Evolutionary conservation across 495 filamentous ascomycete genomes (phyloP), one percentile per base, ranked within the genome.

Genomic region (Xylaria scruposa): DNA sequence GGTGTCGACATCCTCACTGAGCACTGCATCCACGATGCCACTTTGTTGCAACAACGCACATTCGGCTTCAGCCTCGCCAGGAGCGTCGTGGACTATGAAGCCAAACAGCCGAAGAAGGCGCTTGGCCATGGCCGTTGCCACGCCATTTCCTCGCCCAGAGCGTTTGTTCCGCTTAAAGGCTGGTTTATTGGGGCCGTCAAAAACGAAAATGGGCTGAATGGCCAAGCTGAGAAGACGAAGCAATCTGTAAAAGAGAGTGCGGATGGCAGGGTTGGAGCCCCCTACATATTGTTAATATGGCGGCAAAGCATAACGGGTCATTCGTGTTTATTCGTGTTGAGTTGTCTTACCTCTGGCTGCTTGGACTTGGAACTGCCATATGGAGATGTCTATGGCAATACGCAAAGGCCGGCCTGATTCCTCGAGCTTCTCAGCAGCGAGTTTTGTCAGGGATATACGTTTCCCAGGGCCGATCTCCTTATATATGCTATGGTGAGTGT

Each of bases 1-100:
- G 3, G 97, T 94, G 80, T 99, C 97, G 47, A 98, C 94, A 84
- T 99, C 97, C 79, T 99, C 95, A 77, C 93, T 98, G 76, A 99
- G 87, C 15, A 98, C 97, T 0, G 93, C 96, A 81, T 99, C 97
- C 3, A 98, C 97, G 54, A 97, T 85, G 0, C 94, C 94, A 38
- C 90, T 87, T 68, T 87, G 86, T 78, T 99, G 95, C 24, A 99
- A 79, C 2, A 94, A 80, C 0, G 97, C 96, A 71, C 97, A 98
- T 82, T 99, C 97, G 0, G 97, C 97, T 77, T 99, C 97, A 1
- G 97, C 97, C 76, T 99, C 97, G 17, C 96, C 97, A 0, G 96
- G 97, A 1, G 97, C 97, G 74, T 91, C 89, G 79, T 98, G 94
- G 58, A 89, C 88, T 1, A 91, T 89, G 75, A 97, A 95, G 12